These are phyloP conservation scores for Penicillium bovifimosum DNA, from an alignment of 495 filamentous ascomycete genomes.

Conservation along the genomic window DNA sequence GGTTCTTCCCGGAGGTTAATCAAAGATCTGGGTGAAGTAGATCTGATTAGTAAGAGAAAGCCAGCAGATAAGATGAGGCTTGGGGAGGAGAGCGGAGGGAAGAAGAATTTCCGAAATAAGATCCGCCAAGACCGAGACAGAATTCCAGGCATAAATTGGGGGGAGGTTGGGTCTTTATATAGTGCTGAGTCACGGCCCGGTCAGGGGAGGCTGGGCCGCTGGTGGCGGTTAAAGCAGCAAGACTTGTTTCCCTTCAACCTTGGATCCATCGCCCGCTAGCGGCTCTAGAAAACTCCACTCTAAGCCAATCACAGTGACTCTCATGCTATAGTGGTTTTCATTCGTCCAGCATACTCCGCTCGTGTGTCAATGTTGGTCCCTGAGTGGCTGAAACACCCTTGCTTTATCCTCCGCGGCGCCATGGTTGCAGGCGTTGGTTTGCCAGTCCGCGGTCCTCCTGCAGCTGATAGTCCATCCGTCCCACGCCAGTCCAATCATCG, in stretches of 20 bases:
- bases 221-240: slow-evolving; percentile 44
- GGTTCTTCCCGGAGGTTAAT: slow-evolving; percentile 11
- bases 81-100: slow-evolving; percentile 19
- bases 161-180: slow-evolving; percentile 47
- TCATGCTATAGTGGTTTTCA: neutral
- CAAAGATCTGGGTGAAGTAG: slow-evolving; percentile 13
- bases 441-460: slow-evolving; percentile 33
- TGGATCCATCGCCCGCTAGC: slow-evolving; percentile 26
- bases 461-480: slow-evolving; percentile 23
- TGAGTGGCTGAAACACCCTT: slow-evolving; percentile 31
- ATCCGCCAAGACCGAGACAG: slow-evolving; percentile 44
- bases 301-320: slow-evolving; percentile 9
- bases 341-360: slow-evolving; percentile 14
- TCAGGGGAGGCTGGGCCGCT: slow-evolving; percentile 40
- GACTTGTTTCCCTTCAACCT: slow-evolving; percentile 25
- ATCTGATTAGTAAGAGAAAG: slow-evolving; percentile 18
- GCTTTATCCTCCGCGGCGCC: slow-evolving; percentile 27
- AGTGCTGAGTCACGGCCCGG: slow-evolving; percentile 38
- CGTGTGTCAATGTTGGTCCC: neutral
- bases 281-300: slow-evolving; percentile 14
- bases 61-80: slow-evolving; percentile 17
- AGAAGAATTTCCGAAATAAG: slow-evolving; percentile 30
- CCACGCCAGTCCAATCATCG: slow-evolving; percentile 30
- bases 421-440: slow-evolving; percentile 29
- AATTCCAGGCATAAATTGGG: slow-evolving; percentile 26